Conservation (phyloP, 345 rosid genomes). For the Xanthoceras sorbifolium region DNA sequence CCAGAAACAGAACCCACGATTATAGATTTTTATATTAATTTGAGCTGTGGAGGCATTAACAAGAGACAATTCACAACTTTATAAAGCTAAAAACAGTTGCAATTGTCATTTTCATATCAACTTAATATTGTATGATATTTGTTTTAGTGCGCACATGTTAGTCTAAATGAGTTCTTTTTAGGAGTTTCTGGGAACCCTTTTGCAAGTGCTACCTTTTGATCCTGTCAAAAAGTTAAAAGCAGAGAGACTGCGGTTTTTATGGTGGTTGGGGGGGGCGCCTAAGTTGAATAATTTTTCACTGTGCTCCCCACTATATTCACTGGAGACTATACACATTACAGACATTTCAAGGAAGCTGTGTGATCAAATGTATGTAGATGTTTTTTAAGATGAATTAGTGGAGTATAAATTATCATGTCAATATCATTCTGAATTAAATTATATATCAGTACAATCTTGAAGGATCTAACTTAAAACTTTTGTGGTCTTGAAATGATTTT, state of each 20-base stretch:
- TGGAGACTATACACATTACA: background rate
- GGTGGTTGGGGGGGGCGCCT: background rate
- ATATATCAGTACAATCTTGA: too few species aligned
- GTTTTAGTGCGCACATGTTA: background rate
- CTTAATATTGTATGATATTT: background rate
- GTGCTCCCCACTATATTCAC: constrained; percentile 4
- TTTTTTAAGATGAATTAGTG: too few species aligned
- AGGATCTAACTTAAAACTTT: too few species aligned
- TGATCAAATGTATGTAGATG: too few species aligned
- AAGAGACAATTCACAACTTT: background rate
- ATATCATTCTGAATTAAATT: too few species aligned
- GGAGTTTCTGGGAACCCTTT: background rate
- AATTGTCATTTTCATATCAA: background rate
- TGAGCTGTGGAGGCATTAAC: background rate
- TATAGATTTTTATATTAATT: too few species aligned
- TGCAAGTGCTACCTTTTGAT: background rate
- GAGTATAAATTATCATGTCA: too few species aligned
- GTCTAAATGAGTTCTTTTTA: background rate
- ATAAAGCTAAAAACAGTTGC: background rate
- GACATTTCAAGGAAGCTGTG: background rate
- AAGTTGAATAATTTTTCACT: background rate
- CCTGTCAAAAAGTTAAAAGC: background rate
- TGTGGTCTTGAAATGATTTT: too few species aligned
- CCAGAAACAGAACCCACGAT: too few species aligned
- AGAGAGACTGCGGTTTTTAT: background rate